Evolutionary conservation across 2,329 filamentous ascomycete species (phyloP), one percentile per base, ranked within the genome.

Genomic region (Phoma sp.): DNA sequence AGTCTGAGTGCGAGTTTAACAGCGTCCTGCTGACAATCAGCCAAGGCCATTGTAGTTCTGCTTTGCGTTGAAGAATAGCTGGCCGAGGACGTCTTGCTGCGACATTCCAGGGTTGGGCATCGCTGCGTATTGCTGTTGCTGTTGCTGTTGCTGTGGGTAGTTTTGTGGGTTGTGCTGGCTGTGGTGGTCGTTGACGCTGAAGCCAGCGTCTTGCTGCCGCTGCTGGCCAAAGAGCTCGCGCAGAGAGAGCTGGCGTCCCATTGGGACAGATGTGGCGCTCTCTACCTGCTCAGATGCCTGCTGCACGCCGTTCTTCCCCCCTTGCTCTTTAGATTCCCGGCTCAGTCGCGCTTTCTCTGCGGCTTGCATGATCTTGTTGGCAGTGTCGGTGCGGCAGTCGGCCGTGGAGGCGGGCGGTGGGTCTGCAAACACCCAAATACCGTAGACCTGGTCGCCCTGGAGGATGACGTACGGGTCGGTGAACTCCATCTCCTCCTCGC

Each of bases 371-470:
- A 88, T 85, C 52, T 82, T 76, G 49, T 79, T 74, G 26, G 81
- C 83, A 28, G 83, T 82, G 37, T 83, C 72, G 28, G 76, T 74
- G 49, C 82, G 80, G 11, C 76, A 77, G 36, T 81, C 77, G 12
- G 80, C 80, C 3, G 83, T 86, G 2, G 81, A 83, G 34, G 78
- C 80, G 2, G 81, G 80, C n/a, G 78, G 73, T 1, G 79, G 78
- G 62, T 87, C 85, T n/a, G 80, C 81, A 67, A 85, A 87, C 50
- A 88, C 85, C 84, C 85, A 88, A 11, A 88, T 72, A 6, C 86
- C 86, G 67, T 84, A 85, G 50, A 86, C 81, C 42, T 77, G 60
- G 43, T 71, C 67, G 46, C 73, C 74, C 38, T 78, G 77, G 15
- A 87, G 71, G 50, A 87, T 87, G 37, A 88, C 79, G 61, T 84